Evolutionary conservation across 306 rosid species (phyloP).

Genomic region (Comarum palustre): DNA sequence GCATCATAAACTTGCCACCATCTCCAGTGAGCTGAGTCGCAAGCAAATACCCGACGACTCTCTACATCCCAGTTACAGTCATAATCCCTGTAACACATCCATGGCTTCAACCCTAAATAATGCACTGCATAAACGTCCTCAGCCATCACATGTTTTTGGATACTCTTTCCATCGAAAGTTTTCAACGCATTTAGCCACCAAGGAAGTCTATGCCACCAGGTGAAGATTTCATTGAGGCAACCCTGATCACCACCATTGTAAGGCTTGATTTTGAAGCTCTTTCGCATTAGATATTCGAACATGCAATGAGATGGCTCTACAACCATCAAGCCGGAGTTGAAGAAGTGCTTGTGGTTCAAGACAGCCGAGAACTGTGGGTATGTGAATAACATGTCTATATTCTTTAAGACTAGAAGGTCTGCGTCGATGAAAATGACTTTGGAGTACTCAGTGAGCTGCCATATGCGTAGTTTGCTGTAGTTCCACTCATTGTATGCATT

Average conservation of each 20-base stretch:
- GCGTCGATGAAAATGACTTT: constrained; percentile 72
- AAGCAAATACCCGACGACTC: constrained; percentile 39
- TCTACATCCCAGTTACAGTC: constrained; percentile 83
- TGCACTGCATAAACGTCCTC: constrained; percentile 42
- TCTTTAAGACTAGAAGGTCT: constrained; percentile 47
- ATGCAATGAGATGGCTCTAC: constrained; percentile 74
- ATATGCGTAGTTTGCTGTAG: constrained; percentile 73
- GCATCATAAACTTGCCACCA: constrained; percentile 80
- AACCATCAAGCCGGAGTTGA: constrained; percentile 75
- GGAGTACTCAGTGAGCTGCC: constrained; percentile 59
- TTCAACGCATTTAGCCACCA: constrained; percentile 44
- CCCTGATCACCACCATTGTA: constrained; percentile 92
- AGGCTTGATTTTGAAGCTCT: constrained; percentile 32
- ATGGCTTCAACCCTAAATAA: constrained; percentile 82
- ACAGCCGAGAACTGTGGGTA: constrained; percentile 64
- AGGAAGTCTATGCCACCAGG: constrained; percentile 91
- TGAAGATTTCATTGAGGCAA: constrained; percentile 61
- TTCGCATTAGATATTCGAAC: constrained; percentile 51
- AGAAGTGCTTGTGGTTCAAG: constrained; percentile 38
- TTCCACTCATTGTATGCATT: constrained; percentile 73
- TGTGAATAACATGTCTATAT: constrained; percentile 41
- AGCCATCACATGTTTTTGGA: constrained; percentile 11
- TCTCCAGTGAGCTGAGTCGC: constrained; percentile 51
- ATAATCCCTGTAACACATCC: constrained; percentile 83
- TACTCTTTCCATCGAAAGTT: background rate